phyloP scores from a whole-genome alignment of 306 rosid genomes.

The Cyamopsis tetragonoloba region DNA sequence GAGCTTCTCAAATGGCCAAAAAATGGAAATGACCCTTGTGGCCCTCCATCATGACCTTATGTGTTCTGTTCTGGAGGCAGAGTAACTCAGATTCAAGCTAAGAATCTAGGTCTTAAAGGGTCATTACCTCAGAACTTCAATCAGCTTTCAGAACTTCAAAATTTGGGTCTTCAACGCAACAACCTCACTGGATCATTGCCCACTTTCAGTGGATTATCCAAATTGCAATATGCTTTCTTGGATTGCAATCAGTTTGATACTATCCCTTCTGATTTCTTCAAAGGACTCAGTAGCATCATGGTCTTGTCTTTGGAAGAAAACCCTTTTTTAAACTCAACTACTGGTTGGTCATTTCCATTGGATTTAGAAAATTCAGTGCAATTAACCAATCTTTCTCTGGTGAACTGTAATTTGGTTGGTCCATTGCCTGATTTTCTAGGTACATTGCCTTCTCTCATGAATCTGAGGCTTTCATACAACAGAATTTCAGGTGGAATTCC shows the following conservation, averaged over 20 bases:
- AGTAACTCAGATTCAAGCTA: slow-evolving; percentile 72
- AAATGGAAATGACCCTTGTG: slow-evolving; percentile 66
- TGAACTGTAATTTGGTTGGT: slow-evolving; percentile 55
- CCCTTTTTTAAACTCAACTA: slow-evolving; percentile 48
- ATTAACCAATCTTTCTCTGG: slow-evolving; percentile 56
- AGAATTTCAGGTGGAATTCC: slow-evolving; percentile 55
- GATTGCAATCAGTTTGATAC: slow-evolving; percentile 58
- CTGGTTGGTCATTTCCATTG: slow-evolving; percentile 69
- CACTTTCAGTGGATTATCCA: slow-evolving; percentile 59
- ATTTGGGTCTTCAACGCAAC: slow-evolving; percentile 75
- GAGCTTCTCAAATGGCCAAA: slow-evolving; percentile 72
- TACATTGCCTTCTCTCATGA: slow-evolving; percentile 44
- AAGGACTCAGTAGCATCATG: slow-evolving; percentile 50
- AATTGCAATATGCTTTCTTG: slow-evolving; percentile 57
- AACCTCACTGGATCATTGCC: slow-evolving; percentile 57
- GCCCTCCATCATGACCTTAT: slow-evolving; percentile 65
- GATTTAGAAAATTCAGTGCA: slow-evolving; percentile 51
- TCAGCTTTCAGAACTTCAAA: slow-evolving; percentile 54
- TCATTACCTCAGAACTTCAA: slow-evolving; percentile 64
- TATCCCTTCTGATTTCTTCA: slow-evolving; percentile 66
- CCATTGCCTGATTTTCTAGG: slow-evolving; percentile 65
- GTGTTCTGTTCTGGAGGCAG: slow-evolving; percentile 60
- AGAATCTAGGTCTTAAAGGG: slow-evolving; percentile 60
- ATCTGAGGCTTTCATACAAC: slow-evolving; percentile 56
- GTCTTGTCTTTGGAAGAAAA: slow-evolving; percentile 57